Conservation (phyloP, 1,284 basidiomycete species). For the Microbotryomycetes sp. region DNA sequence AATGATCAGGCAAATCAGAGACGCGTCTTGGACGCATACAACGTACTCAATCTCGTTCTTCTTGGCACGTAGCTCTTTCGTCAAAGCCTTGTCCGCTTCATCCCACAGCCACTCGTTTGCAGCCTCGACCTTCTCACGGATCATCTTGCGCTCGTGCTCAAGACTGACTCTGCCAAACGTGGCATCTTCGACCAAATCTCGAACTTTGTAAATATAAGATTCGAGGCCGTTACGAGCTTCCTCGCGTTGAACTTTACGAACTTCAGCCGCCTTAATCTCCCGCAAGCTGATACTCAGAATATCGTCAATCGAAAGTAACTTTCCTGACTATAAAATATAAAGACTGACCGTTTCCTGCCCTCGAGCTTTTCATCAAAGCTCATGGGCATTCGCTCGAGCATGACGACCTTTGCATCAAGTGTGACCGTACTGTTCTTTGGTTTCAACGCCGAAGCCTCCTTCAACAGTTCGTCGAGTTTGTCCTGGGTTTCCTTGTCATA, state of each 20-base stretch:
- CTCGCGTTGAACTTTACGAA: constrained; percentile 67
- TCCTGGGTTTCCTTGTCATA: constrained; percentile 45
- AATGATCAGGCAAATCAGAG: not conserved
- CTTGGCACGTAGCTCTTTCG: constrained; percentile 62
- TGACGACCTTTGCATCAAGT: constrained; percentile 56
- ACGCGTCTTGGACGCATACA: too few relatives aligned
- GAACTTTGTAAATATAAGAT: constrained; percentile 80
- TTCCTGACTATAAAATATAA: not conserved
- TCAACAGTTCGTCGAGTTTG: constrained; percentile 31
- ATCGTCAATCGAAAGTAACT: not conserved
- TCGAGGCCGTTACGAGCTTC: constrained; percentile 90
- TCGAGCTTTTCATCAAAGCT: constrained; percentile 61
- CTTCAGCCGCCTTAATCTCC: constrained; percentile 70
- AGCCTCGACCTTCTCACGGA: constrained; percentile 60
- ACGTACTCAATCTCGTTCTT: constrained; percentile 72
- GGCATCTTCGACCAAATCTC: constrained; percentile 67
- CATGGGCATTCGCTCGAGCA: constrained; percentile 55
- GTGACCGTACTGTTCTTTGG: constrained; percentile 45
- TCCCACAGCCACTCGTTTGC: constrained; percentile 77
- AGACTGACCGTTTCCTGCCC: constrained; percentile 41
- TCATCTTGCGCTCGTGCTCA: constrained; percentile 57
- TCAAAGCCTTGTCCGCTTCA: constrained; percentile 74
- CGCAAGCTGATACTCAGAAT: constrained; percentile 52
- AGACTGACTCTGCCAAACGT: constrained; percentile 38
- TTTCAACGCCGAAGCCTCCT: constrained; percentile 35